phyloP scores from a whole-genome alignment of 305 asterid genomes.

The Rubia peregrina region DNA sequence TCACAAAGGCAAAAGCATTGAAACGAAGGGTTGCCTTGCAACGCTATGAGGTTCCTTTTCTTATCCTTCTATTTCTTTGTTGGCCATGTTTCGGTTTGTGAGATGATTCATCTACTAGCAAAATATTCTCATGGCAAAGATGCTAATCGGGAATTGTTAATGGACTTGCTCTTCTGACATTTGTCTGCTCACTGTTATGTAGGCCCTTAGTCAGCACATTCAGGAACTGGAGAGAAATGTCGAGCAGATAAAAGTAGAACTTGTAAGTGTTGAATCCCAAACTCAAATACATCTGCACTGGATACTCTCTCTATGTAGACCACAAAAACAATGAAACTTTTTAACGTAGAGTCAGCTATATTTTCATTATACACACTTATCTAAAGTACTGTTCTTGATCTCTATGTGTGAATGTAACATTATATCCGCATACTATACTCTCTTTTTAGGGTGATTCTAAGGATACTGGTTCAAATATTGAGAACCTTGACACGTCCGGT shows the following conservation, averaged over 20 bases:
- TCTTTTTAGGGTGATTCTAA: slow-evolving; percentile 46
- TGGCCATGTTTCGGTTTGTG: slow-evolving; percentile 13
- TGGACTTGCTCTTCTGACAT: slow-evolving; percentile 20
- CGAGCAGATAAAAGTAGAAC: slow-evolving; percentile 62
- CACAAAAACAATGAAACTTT: background rate
- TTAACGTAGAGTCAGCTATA: background rate
- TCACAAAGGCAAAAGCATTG: slow-evolving; percentile 94
- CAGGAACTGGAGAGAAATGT: slow-evolving; percentile 69
- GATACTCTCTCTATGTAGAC: background rate
- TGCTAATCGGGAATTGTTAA: slow-evolving; percentile 4
- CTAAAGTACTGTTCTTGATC: background rate
- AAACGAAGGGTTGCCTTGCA: slow-evolving; percentile 95
- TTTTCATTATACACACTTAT: background rate
- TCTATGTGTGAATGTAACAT: background rate
- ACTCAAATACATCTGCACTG: background rate
- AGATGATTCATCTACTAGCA: background rate
- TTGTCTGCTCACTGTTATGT: slow-evolving; percentile 22
- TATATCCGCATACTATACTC: background rate
- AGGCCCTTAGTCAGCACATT: slow-evolving; percentile 98
- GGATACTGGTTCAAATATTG: slow-evolving; percentile 31
- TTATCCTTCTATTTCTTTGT: slow-evolving; percentile 4
- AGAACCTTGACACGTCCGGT: slow-evolving; percentile 34
- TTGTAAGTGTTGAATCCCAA: slow-evolving; percentile 47
- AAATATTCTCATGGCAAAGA: background rate
- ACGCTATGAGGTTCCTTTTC: slow-evolving; percentile 71